Evolutionary conservation across 164 flowering plant species (phyloP).

Genomic region (Echeveria elegans): DNA sequence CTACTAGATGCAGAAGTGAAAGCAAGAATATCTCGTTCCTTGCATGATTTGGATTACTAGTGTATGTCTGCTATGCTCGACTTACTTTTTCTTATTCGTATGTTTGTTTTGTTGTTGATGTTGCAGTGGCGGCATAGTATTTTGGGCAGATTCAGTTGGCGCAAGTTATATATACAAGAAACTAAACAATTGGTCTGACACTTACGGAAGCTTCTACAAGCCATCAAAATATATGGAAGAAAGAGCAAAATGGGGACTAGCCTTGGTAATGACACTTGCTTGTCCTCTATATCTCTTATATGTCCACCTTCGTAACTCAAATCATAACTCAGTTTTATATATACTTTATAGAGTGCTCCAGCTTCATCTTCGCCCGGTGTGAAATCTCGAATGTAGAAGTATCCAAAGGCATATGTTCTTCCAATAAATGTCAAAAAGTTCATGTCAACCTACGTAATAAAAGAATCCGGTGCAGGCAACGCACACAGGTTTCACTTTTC

Average conservation of each 20-base stretch:
- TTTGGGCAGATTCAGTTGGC: constrained; percentile 87
- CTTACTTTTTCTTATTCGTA: neutral
- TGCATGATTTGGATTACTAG: neutral
- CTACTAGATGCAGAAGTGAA: neutral
- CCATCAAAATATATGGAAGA: constrained; percentile 91
- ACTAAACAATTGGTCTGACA: constrained; percentile 67
- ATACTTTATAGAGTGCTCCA: constrained; percentile 55
- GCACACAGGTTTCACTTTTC: neutral
- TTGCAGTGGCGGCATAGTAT: constrained; percentile 86
- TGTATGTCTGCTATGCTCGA: neutral
- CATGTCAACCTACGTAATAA: too few species aligned
- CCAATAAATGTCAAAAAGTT: constrained; percentile 3
- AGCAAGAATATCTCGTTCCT: neutral
- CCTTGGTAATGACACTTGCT: constrained; percentile 41
- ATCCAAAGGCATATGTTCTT: neutral
- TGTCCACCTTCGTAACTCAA: neutral
- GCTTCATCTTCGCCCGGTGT: constrained; percentile 29
- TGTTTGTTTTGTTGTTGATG: neutral
- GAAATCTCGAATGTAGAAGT: constrained; percentile 46
- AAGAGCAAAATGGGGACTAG: constrained; percentile 65
- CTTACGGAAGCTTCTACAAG: constrained; percentile 60
- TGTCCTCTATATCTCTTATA: neutral
- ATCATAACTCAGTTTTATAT: neutral
- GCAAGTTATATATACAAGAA: constrained; percentile 44
- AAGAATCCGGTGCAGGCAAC: neutral